These are phyloP conservation scores for Coffea canephora DNA, from an alignment of 257 asterid genomes.

Conservation along the genomic window DNA sequence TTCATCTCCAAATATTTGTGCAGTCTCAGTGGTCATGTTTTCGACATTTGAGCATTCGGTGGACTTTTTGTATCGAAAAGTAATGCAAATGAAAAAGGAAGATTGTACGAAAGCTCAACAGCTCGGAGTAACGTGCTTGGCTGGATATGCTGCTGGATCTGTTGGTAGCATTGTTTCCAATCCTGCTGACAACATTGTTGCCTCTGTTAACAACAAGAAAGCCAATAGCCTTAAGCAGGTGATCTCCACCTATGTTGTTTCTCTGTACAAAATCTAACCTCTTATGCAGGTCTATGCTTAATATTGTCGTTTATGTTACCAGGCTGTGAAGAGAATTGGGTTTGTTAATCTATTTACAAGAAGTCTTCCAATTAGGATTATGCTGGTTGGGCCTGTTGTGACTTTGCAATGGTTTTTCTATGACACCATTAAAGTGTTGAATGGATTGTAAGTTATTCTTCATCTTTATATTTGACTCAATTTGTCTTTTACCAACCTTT, in stretches of 20 bases:
- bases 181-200: slow-evolving; percentile 45
- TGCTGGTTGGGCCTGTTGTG: slow-evolving; percentile 45
- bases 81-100: slow-evolving; percentile 35
- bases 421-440: slow-evolving; percentile 39
- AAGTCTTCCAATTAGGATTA: slow-evolving; percentile 48
- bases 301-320: slow-evolving; percentile 5
- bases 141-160: slow-evolving; percentile 54
- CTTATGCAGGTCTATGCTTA: neutral
- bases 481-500: neutral
- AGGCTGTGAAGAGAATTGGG: slow-evolving; percentile 45
- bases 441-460: slow-evolving; percentile 39
- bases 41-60: slow-evolving; percentile 49
- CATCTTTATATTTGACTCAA: neutral
- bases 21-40: slow-evolving; percentile 51
- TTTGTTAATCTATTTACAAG: slow-evolving; percentile 37
- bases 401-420: slow-evolving; percentile 51
- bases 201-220: slow-evolving; percentile 35
- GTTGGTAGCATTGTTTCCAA: slow-evolving; percentile 42
- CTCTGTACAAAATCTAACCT: neutral
- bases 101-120: slow-evolving; percentile 45
- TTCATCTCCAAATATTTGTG: slow-evolving; percentile 6
- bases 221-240: slow-evolving; percentile 34
- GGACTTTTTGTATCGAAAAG: slow-evolving; percentile 33
- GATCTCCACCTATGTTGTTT: neutral
- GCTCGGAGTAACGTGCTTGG: slow-evolving; percentile 46